Evolutionary conservation across 495 filamentous ascomycete species (phyloP), one percentile per base, ranked within the genome.

Genomic region (Hypoxylon fragiforme): DNA sequence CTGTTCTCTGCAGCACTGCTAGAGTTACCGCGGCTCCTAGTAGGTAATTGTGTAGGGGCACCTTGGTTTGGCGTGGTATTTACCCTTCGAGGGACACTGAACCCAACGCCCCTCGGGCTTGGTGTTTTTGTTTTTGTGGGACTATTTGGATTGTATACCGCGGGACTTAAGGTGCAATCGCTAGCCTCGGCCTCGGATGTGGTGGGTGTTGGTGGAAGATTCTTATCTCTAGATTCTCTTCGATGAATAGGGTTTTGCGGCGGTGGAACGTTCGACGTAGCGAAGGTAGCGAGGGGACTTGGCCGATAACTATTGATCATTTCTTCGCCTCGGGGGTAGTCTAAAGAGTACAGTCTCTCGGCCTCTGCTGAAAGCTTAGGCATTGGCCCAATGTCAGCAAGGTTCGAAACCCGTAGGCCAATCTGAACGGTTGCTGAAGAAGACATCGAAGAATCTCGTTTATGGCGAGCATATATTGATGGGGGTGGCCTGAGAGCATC

Each of bases 401-500:
- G 64, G 3, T 74, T 76, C 5, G 76, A 78, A 39, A 78, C 63
- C 21, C 76, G 71, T 7, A 78, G 60, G 0, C 76, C 76, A 37
- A 78, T 78, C 40, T 77, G 74, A 37, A 78, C 76, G 1, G 76
- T 78, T 28, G 74, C 73, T 14, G 71, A 72, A 7, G 74, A 77
- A 9, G 66, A 65, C 32, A 77, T 60, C 0, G 76, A 78, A 0
- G 74, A 77, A 39, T 77, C 69, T 24, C 76, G 67, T 6, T 61
- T 64, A 52, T 77, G 74, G 12, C 69, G 66, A 57, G 19, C 62
- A 11, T 57, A 60, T 50, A 76, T 68, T 2, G 72, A 67, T 3
- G 72, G 76, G 1, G 76, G 76, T 1, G 74, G 76, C 32, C 68
- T 70, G 39, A 78, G 68, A 28, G 42, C 42, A 20, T 60, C 62